Evolutionary conservation across 1,139 yeast genomes (phyloP), one percentile per base, ranked within the genome.

Genomic region (Suhomyces maxii): DNA sequence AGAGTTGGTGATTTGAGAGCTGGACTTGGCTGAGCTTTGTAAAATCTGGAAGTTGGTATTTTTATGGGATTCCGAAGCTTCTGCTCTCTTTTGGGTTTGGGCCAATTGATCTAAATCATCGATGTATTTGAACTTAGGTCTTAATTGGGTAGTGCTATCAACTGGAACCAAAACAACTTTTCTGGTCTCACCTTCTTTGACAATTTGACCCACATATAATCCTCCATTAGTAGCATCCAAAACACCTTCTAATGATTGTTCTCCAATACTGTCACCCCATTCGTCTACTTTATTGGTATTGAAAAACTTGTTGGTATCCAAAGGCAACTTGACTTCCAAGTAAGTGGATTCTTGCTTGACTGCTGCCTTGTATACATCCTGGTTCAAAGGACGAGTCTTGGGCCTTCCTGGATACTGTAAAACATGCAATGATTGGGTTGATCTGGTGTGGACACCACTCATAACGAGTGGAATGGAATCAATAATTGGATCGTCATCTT

Each of bases 121-220:
- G 44, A 90, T 81, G 61, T 90, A 88, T 53, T 77, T 79, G 68
- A 93, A 89, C 51, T 80, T 79, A 1, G 98, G 95, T 57, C 97
- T 77, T 52, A 93, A 64, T 64, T 91, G 98, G 0, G 86, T 82
- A 0, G 88, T 80, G 25, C 83, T 76, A 41, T 81, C 79, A 2
- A 90, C 73, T 0, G 95, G 89, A 1, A 82, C 67, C 51, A 91
- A 64, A 41, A 87, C 83, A 12, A 90, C 61, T 54, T 78, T 82
- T 40, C 56, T 61, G 12, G 39, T 44, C 6, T 54, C 53, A 11
- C 56, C 63, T 5, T 60, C 62, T 3, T 56, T 58, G 2, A 64
- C 55, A 3, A 72, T 56, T 45, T 65, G 63, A 4, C 69, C 78
- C 7, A 66, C 73, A 46, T 73, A 75, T 14, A 69, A 57, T 1